Base-by-base conservation (phyloP, 306 rosid species). In the Lupinus albus region DNA sequence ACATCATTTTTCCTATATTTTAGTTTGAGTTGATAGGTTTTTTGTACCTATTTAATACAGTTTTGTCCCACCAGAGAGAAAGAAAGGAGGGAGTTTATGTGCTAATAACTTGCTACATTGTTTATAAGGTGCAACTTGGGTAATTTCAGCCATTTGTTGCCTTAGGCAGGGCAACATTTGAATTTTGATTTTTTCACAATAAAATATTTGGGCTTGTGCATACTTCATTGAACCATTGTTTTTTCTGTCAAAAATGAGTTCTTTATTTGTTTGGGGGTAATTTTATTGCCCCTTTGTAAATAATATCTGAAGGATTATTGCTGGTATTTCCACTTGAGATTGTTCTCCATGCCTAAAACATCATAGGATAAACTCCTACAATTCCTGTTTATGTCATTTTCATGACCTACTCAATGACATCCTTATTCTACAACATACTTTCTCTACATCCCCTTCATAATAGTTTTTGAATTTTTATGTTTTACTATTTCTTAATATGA, bases 291-390 rank as follows among this genome's bases (percentile, higher is more conserved):
- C 52, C 32, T 35, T 18, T n/a, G 55, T 28, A 20, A 20, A 20
- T 46, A 6, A n/a, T 28, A 47, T 32, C 18, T 13, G 25, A 20
- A 20, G n/a, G n/a, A n/a, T n/a, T n/a, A n/a, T n/a, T n/a, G n/a
- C n/a, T n/a, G n/a, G n/a, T n/a, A n/a, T n/a, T n/a, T n/a, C n/a
- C 89, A 78, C 76, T 73, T 83, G 0, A 87, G 70, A 68, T 84
- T 89, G 78, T 73, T 83, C 75, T 89, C 96, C 78, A 92, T 81
- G 6, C 95, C 96, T 70, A 77, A 74, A 5, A 89, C 82, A 92
- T 79, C 7, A 87, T 68, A 0, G 88, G 96, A 56, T 86, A 85
- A 44, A 92, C 95, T 58, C 87, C 86, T 13, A 76, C 91, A 28
- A 79, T 68, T 62, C 82, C 89, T 50, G 64, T 78, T 5, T 82